Percentiles rank a stretch among this genome's conserved stretches.
phyloP scores from a whole-genome alignment of 129 eudicot species.

The Saposhnikovia divaricata region DNA sequence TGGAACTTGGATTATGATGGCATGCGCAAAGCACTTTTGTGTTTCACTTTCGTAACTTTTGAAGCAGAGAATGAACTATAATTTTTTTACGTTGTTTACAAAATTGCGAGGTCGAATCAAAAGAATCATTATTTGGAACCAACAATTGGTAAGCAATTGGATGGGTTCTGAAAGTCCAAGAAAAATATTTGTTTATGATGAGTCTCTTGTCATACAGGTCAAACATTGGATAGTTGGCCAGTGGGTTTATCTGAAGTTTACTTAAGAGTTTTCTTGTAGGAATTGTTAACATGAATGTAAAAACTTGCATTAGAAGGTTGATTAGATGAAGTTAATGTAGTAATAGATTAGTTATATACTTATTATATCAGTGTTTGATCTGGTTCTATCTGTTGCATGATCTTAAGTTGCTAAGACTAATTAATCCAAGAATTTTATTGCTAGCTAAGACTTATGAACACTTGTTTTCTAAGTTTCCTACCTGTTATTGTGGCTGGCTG shows the following conservation, averaged over 20 bases:
- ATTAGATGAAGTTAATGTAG: background rate
- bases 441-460: background rate
- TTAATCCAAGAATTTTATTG: background rate
- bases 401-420: background rate
- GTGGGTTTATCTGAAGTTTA: conserved; percentile 1
- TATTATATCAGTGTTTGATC: background rate
- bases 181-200: background rate
- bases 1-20: background rate
- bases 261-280: conserved; percentile 5
- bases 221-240: background rate
- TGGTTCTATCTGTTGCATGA: background rate
- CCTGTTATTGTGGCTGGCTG: background rate
- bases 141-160: background rate
- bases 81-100: background rate
- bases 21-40: background rate
- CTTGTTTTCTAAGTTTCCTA: background rate
- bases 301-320: background rate
- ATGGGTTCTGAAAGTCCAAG: background rate
- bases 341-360: conserved; percentile 2
- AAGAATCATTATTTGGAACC: background rate
- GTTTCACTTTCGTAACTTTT: background rate
- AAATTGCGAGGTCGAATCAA: too few relatives aligned
- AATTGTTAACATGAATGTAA: background rate
- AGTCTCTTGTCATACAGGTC: background rate
- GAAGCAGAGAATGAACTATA: background rate